Evolutionary conservation across 176 grass and related monocot species (phyloP), one percentile per base, ranked within the genome.

Genomic region (Zoysia pacifica): DNA sequence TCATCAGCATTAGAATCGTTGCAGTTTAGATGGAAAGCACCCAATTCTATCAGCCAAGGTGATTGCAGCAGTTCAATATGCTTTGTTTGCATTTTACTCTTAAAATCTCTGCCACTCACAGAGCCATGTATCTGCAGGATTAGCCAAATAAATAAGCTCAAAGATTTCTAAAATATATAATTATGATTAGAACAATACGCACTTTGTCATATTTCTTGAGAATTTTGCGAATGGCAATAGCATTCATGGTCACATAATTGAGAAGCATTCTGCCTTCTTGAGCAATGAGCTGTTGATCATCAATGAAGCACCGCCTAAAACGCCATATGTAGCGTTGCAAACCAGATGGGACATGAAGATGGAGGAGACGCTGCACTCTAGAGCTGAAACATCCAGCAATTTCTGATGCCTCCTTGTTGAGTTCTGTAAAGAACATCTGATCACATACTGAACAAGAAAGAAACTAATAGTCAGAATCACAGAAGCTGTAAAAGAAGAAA

Each of bases 201-300:
- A 88, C 91, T 67, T 90, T 93, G 67, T 93, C 91, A 78, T 93
- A 90, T 76, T 93, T 93, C 76, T 93, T 93, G 36, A 93, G 91
- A 81, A 93, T 93, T 86, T 93, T 93, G 16, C 79, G 70, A 41
- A 93, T 93, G 62, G 91, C 91, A 55, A 93, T 90, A 80, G 88
- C 88, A 93, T 93, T 93, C 88, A 93, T 93, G 20, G 88, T 86
- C 40, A 93, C 82, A 78, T 93, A 93, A 41, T 93, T 90, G 48
- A 93, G 71, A 78, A 93, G 56, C 75, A 93, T 77, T 81, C 91
- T 85, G 46, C 91, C 88, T 93, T 93, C 82, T 73, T 93, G 88
- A 74, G 88, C 73, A 85, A 93, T 93, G 67, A 93, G 74, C 81
- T 90, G 91, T 80, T 93, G 91, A 78, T 93, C 91, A 86, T 93